Conservation (phyloP, 345 rosid genomes). For the Gossypium longicalyx region DNA sequence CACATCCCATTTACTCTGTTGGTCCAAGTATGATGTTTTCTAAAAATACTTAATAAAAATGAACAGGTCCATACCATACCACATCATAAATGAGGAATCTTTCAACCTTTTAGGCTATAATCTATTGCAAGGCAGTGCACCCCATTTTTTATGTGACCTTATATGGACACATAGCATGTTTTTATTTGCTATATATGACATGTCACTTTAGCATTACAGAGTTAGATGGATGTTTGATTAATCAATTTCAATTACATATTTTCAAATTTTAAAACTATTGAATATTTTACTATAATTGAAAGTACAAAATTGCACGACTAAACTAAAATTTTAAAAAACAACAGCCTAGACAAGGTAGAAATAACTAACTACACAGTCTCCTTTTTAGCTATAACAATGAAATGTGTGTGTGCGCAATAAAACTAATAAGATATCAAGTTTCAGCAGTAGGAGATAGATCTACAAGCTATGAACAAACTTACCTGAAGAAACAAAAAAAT, state of each 20-base stretch:
- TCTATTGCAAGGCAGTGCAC: too few species aligned
- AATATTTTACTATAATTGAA: background rate
- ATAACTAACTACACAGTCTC: background rate
- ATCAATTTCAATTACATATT: background rate
- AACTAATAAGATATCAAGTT: constrained; percentile 1
- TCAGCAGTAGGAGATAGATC: background rate
- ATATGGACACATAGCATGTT: too few species aligned
- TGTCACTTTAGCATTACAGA: too few species aligned
- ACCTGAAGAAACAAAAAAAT: constrained; percentile 38
- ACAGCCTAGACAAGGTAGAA: background rate
- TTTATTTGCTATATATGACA: too few species aligned
- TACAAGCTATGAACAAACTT: constrained; percentile 9
- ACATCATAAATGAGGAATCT: too few species aligned
- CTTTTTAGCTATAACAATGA: background rate
- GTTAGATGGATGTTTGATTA: background rate
- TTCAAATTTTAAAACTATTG: background rate
- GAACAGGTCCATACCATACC: too few species aligned
- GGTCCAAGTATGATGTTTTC: too few species aligned
- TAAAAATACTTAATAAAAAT: too few species aligned
- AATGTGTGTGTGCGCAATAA: background rate
- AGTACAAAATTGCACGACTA: background rate
- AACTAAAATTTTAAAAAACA: background rate
- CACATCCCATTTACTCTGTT: too few species aligned
- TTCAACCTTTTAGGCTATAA: too few species aligned
- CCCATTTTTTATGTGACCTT: too few species aligned